Evolutionary conservation across 2,329 filamentous ascomycete genomes (phyloP), one percentile per base, ranked within the genome.

Genomic region (Fusarium longipes): DNA sequence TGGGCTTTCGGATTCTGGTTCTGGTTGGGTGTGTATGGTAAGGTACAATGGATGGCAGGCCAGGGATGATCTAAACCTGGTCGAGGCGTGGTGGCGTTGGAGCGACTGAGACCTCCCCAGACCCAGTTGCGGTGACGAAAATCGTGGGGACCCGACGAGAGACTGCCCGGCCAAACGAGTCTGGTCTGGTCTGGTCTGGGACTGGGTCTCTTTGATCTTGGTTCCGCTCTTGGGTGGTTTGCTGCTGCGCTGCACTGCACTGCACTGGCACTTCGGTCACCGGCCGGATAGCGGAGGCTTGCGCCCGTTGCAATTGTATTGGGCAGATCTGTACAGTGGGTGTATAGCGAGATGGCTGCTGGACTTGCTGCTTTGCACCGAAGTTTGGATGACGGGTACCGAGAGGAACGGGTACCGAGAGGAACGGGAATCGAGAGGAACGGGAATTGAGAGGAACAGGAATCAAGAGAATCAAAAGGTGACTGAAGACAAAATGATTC

Each of bases 121-220:
- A 49, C 64, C 65, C 64, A 67, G 65, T 64, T 70, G 65, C 71
- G 71, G 71, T 73, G 71, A 73, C 71, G 71, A 72, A 70, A 63
- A 70, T 73, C 71, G 71, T 73, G 71, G 71, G 67, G 71, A 63
- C 45, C 20, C 22, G 32, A 25, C 44, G 42, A 32, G 47, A 39
- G 18, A 38, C 32, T 33, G 32, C 6, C 44, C 20, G 32, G 32
- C 35, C 48, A 45, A 38, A 40, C 55, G 18, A 42, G 25, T 32
- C 30, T 57, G 48, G 38, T 50, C 63, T 66, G 60, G 42, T 42
- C 47, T 57, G 51, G 57, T n/a, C 36, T 33, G 18, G 36, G 24
- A 18, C 38, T 29, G 27, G 30, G 54, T 43, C 30, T 43, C 20
- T 22, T 30, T 43, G 40, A 43, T 20, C 40, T 43, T 43, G 25